Percentiles rank a stretch among this genome's conserved stretches.
Conservation (phyloP, 2,329 filamentous ascomycete species). For the Aquanectria penicillioides region DNA sequence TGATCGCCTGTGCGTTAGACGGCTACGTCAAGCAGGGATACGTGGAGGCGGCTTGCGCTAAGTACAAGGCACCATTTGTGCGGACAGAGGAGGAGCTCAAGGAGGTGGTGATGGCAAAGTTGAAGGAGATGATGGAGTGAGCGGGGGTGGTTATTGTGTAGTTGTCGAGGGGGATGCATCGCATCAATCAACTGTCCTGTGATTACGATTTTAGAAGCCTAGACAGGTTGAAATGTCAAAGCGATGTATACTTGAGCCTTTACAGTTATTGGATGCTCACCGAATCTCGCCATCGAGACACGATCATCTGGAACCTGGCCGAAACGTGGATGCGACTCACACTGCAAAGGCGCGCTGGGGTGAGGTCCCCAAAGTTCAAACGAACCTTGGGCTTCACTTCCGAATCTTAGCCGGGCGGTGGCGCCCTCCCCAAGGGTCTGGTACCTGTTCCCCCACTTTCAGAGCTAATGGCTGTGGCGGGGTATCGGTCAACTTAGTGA, state of each 20-base stretch:
- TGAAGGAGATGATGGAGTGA: conserved; percentile 6
- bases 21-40: conserved; percentile 69
- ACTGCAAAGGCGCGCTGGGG: too few relatives aligned
- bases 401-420: not conserved
- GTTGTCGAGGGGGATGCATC: not conserved
- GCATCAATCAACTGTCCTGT: too few relatives aligned
- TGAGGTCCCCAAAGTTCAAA: too few relatives aligned
- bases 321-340: too few relatives aligned
- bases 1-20: conserved; percentile 62
- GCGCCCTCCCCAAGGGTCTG: conserved; percentile 14
- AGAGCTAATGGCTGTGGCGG: conserved; percentile 29
- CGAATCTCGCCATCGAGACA: too few relatives aligned
- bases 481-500: conserved; percentile 32
- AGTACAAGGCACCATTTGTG: conserved; percentile 56
- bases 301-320: too few relatives aligned
- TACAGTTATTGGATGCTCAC: too few relatives aligned
- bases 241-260: too few relatives aligned
- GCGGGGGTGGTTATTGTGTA: not conserved
- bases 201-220: too few relatives aligned
- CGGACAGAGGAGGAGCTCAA: conserved; percentile 53
- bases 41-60: conserved; percentile 65
- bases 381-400: conserved; percentile 2
- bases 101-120: conserved; percentile 42
- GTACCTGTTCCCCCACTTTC: conserved; percentile 7
- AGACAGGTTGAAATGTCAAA: too few relatives aligned